Percentiles rank a stretch among this genome's conserved stretches.
phyloP scores from a whole-genome alignment of 2,329 filamentous ascomycete species.

The Fusarium metavorans region DNA sequence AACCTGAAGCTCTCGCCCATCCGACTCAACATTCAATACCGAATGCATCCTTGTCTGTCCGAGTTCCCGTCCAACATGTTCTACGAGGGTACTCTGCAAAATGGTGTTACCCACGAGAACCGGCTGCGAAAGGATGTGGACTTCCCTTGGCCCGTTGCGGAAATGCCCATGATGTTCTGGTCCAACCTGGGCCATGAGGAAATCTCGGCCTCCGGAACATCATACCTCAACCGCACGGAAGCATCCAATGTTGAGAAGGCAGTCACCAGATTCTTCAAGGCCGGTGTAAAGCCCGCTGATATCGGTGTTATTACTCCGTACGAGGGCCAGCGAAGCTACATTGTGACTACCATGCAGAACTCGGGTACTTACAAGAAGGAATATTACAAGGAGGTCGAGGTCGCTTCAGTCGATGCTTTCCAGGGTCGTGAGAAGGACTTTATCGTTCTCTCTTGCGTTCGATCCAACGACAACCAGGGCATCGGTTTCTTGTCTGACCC shows the following conservation, averaged over 20 bases:
- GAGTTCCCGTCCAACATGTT: conserved; percentile 99
- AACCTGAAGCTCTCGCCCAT: conserved; percentile 92
- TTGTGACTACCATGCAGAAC: conserved; percentile 99
- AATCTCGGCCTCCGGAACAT: conserved; percentile 97
- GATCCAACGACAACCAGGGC: conserved; percentile 98
- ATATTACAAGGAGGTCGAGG: conserved; percentile 97
- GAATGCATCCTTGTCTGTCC: conserved; percentile 98
- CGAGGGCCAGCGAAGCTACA: conserved; percentile 97
- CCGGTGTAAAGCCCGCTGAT: conserved; percentile 90
- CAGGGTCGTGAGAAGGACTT: conserved; percentile 99
- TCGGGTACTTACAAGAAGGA: conserved; percentile 98
- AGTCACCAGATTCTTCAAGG: conserved; percentile 98
- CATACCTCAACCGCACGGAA: conserved; percentile 97
- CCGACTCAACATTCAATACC: conserved; percentile 95
- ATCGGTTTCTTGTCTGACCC: conserved; percentile 99
- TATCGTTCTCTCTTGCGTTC: conserved; percentile 96
- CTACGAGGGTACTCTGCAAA: conserved; percentile 96
- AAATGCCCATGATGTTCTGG: conserved; percentile 99
- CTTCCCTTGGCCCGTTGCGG: conserved; percentile 95
- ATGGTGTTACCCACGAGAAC: conserved; percentile 91
- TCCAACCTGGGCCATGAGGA: conserved; percentile 97
- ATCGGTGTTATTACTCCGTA: conserved; percentile 99
- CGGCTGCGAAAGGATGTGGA: conserved; percentile 93
- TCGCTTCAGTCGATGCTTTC: conserved; percentile 98
- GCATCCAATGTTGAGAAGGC: conserved; percentile 98